Base-by-base conservation (phyloP, 176 grass and related monocot species). In the Carex myosuroides region DNA sequence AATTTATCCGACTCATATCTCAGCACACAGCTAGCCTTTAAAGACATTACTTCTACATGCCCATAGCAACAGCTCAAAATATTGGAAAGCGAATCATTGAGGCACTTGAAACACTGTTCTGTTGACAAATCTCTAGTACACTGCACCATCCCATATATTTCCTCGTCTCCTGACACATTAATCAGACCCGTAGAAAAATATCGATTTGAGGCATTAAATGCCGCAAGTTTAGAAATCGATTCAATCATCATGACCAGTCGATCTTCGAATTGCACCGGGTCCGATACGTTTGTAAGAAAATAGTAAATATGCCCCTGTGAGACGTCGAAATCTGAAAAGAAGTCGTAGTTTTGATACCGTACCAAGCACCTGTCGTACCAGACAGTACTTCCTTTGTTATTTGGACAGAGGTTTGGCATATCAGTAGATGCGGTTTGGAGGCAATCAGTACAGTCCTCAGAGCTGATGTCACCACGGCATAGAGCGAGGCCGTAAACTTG, bases 401-500 rank as follows among this genome's bases (percentile, higher is more conserved):
- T 5, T 14, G 13, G 55, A 81, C 91, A 93, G 11, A 86, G 73
- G 30, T 85, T 29, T 57, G 77, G 87, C 60, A 59, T 41, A 63
- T 85, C 60, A 57, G 0, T 9, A 85, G 86, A 70, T 18, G 87
- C 87, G 61, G 8, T 39, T 29, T 60, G 5, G 37, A 91, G 56
- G 83, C 90, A 91, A 24, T n/a, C 18, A n/a, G 61, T 58, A 84
- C 90, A 92, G 0, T 70, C 16, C 67, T 85, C 85, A 20, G 88
- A 50, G 2, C 57, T 82, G 62, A 76, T 56, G 61, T 92, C 90
- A 12, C 90, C 90, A 64, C 90, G 90, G 77, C 91, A 92, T 39
- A 92, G 86, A 48, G 82, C 65, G 0, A 92, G 88, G 39, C 24
- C 88, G 41, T 68, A 87, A 52, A 83, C 85, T 2, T 0, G 67